Base-by-base conservation (phyloP, 306 rosid species). In the Lagenaria siceraria region DNA sequence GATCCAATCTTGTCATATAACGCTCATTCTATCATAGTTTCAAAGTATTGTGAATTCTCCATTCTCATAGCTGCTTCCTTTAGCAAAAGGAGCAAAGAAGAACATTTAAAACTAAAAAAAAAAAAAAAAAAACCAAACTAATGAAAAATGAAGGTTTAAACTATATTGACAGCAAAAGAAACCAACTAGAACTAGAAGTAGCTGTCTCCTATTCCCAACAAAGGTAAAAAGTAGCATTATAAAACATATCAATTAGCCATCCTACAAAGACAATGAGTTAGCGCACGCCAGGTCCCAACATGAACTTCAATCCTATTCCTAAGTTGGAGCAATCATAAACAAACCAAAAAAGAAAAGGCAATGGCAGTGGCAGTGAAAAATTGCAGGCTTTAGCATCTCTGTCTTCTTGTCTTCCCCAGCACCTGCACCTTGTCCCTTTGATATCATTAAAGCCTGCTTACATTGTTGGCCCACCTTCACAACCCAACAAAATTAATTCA, bases 401-500 rank as follows among this genome's bases (percentile, higher is more conserved):
- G 97, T 94, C 83, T 85, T 42, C 78, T 85, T 91, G 98, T 91
- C 96, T 85, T 87, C 96, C 81, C 80, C 56, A 60, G 38, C 77
- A 77, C 81, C 85, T 33, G 77, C 85, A 43, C 1, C 68, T 35
- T 82, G 72, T 78, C 77, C 38, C 80, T 79, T 86, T 58, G 84
- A 83, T 66, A 66, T 83, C 82, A 86, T 80, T 82, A 86, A 87
- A 53, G 83, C 87, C 89, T 84, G 85, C 42, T 29, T 10, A 0
- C 48, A 80, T 71, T 79, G 79, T 80, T 72, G 76, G 18, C 61
- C 87, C 84, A 74, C 25, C 5, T 40, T 82, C 64, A 36, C 31
- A 13, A 65, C 53, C 14, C 31, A 14, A 25, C 33, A 54, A 76
- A 76, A 42, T 3, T 1, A 27, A 17, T 14, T 31, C 51, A 54